Evolutionary conservation across 192 early-diverging fungal species (phyloP), one percentile per base, ranked within the genome.

Genomic region (Jimgerdemannia lactiflua): DNA sequence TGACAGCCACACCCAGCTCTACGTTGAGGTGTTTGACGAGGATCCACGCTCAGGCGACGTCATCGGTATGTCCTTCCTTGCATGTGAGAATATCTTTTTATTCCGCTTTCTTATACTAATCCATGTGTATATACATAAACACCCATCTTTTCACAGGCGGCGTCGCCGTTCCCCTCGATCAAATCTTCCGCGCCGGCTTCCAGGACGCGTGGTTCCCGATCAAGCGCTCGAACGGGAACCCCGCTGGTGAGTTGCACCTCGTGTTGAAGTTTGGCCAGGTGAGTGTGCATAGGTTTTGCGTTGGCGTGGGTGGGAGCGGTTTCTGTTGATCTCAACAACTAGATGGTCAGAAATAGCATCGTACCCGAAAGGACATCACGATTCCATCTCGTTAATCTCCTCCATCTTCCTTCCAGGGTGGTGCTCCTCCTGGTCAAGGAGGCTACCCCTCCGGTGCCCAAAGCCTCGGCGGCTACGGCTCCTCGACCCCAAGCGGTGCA

Each of bases 1-100:
- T 42, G 71, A 72, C 39, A 72, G 74, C 4, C 43, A 79, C 19
- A 68, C 64, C 1, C 14, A n/a, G 39, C 71, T 82, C n/a, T 67
- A 78, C 65, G 64, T 82, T 4, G 81, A 82, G 41, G 29, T 82
- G 3, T 71, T 82, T 44, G 75, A 82, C 19, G 81, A 82, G 63
- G 74, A 65, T 66, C 69, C 77, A 11, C 64, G 42, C 18, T 59
- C 74, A 11, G 42, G 68, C 54, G 72, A 75, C 66, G 39, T 82
- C 40, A 70, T 79, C 29, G 81, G 75, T 59, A 59, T 14, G 49
- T 14, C 14, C 49, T 59, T 14, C 6, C 6, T 59, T 29, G 1
- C 29, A 29, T 29, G 29, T 29, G 29, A 59, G 2, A 10, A 6
- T 59, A 0, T 59, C 14, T 59, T 14, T 59, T 59, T 14, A 0